phyloP scores from a whole-genome alignment of 164 flowering plant species.

The Nymphaea colorata region DNA sequence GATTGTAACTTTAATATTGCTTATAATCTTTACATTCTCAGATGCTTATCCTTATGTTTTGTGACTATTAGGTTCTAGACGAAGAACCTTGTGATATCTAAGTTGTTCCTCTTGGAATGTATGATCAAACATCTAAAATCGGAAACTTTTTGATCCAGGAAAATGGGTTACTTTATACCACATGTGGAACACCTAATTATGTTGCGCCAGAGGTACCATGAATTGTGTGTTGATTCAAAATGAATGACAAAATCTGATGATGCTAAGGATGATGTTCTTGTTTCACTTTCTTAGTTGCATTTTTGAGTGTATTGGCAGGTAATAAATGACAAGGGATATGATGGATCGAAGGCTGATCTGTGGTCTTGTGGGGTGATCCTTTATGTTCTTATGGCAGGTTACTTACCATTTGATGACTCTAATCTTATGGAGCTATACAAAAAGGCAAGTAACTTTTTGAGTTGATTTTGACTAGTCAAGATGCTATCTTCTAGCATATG shows the following conservation, averaged over 20 bases:
- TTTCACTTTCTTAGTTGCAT: background rate
- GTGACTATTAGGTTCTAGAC: no score
- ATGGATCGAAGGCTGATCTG: conserved; percentile 94
- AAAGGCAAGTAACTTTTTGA: conserved; percentile 35
- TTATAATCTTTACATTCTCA: no score
- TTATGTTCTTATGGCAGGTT: conserved; percentile 93
- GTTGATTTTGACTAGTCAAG: no score
- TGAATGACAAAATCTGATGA: background rate
- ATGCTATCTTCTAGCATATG: no score
- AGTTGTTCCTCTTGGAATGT: no score
- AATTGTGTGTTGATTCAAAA: background rate
- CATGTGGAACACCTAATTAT: conserved; percentile 97
- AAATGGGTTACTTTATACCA: conserved; percentile 92
- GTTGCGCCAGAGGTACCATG: conserved; percentile 92
- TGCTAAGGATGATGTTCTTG: background rate
- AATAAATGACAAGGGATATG: conserved; percentile 82
- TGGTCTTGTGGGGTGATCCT: conserved; percentile 99
- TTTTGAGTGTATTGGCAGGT: conserved; percentile 32
- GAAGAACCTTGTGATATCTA: no score
- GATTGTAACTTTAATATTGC: no score
- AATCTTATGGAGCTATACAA: conserved; percentile 72
- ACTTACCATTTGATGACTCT: conserved; percentile 87
- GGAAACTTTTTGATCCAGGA: conserved; percentile 32
- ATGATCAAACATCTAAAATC: no score
- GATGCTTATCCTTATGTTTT: no score